A percentile compares a stretch with the other conserved stretches of the same genome.
Conservation (phyloP, 345 rosid genomes). For the Eucalyptus cloeziana region DNA sequence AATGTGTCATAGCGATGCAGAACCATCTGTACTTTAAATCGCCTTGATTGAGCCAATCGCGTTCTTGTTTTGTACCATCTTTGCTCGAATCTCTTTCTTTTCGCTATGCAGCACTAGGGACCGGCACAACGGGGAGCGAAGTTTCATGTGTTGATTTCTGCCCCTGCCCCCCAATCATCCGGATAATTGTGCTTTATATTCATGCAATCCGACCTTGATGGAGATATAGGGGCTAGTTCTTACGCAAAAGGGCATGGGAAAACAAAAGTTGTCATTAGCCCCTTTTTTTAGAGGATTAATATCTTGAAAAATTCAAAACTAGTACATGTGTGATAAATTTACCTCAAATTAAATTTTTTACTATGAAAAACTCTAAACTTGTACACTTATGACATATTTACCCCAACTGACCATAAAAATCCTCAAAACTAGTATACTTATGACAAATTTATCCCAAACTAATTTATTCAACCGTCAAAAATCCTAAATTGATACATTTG, state of each 20-base stretch:
- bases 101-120: not conserved
- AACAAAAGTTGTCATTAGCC: not conserved
- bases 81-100: not conserved
- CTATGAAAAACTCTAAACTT: fast-evolving
- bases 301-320: fast-evolving
- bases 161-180: not conserved
- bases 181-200: not conserved
- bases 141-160: not conserved
- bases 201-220: not conserved
- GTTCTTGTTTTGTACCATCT: not conserved
- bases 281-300: too few species aligned
- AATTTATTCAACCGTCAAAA: too few species aligned
- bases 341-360: fast-evolving
- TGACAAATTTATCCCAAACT: too few species aligned
- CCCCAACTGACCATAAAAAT: too few species aligned
- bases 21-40: not conserved
- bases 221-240: not conserved
- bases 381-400: too few species aligned
- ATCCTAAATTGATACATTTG: fast-evolving
- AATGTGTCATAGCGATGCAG: not conserved
- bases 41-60: not conserved
- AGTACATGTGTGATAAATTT: fast-evolving
- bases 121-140: not conserved
- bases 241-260: not conserved
- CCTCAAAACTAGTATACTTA: fast-evolving